phyloP scores from a whole-genome alignment of 2,329 filamentous ascomycete genomes.

The Penicillium sp. region DNA sequence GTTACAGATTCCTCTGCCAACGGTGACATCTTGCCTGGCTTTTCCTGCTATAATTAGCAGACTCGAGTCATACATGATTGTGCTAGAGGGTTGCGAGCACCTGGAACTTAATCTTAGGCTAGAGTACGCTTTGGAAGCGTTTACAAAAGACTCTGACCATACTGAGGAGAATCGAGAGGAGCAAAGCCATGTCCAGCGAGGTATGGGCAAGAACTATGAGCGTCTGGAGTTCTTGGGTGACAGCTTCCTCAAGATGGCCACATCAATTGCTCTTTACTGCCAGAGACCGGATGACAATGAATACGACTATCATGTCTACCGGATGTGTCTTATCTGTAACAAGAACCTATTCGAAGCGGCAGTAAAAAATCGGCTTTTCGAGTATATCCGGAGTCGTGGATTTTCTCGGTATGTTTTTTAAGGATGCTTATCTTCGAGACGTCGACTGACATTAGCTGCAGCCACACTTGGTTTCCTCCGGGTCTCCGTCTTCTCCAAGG shows the following conservation, averaged over 20 bases:
- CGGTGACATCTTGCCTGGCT: conserved; percentile 73
- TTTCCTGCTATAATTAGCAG: conserved; percentile 85
- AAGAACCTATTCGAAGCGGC: conserved; percentile 83
- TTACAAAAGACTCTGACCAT: conserved; percentile 92
- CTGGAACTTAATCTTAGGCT: conserved; percentile 68
- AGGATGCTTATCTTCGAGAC: not conserved
- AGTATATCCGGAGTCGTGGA: conserved; percentile 79
- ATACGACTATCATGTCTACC: conserved; percentile 83
- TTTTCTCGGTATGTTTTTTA: conserved; percentile 68
- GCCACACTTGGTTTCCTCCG: conserved; percentile 85
- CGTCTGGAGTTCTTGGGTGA: conserved; percentile 92
- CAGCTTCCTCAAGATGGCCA: conserved; percentile 93
- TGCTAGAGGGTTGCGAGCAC: conserved; percentile 70
- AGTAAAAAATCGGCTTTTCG: conserved; percentile 64
- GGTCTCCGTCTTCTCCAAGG: conserved; percentile 74
- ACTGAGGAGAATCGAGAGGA: conserved; percentile 71
- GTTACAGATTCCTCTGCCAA: conserved; percentile 64
- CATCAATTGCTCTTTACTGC: conserved; percentile 82
- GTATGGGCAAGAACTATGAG: conserved; percentile 95
- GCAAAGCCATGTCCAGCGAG: conserved; percentile 73
- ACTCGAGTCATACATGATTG: conserved; percentile 79
- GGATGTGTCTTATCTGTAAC: conserved; percentile 92
- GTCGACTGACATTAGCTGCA: conserved; percentile 31
- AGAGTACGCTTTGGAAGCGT: conserved; percentile 77
- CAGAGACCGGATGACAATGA: conserved; percentile 77